Conservation (phyloP, 768 basidiomycete genomes). For the Lyophyllum atratum region DNA sequence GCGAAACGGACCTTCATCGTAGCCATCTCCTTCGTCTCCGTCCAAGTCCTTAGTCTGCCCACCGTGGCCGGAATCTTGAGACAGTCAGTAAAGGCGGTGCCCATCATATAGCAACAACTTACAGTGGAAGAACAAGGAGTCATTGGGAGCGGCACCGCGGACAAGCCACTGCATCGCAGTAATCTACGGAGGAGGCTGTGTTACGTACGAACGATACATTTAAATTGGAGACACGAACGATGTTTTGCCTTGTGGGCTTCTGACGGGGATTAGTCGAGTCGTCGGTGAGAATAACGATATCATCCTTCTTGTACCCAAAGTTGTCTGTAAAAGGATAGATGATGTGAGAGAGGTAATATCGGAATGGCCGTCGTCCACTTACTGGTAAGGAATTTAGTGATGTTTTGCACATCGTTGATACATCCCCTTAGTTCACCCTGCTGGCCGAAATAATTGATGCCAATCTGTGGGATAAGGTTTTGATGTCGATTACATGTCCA, state of each 20-base stretch:
- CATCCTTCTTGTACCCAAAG: constrained; percentile 69
- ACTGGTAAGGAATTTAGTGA: constrained; percentile 77
- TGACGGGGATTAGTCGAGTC: constrained; percentile 61
- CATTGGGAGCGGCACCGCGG: constrained; percentile 71
- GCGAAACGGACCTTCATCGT: constrained; percentile 63
- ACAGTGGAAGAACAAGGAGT: constrained; percentile 93
- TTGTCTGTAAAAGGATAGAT: constrained; percentile 38
- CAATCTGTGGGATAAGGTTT: constrained; percentile 54
- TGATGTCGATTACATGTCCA: not conserved
- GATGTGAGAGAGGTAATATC: too few species aligned
- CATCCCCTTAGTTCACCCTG: constrained; percentile 76
- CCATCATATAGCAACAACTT: constrained; percentile 17
- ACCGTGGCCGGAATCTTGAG: constrained; percentile 87
- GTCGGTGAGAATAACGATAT: constrained; percentile 88
- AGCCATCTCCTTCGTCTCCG: constrained; percentile 85
- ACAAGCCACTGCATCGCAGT: constrained; percentile 95
- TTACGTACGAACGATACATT: constrained; percentile 1
- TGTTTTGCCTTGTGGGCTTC: constrained; percentile 79
- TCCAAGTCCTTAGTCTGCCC: constrained; percentile 84
- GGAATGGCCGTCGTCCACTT: constrained; percentile 22
- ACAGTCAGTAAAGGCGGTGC: not conserved
- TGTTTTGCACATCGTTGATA: constrained; percentile 88
- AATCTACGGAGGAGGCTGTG: constrained; percentile 38
- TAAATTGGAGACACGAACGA: constrained; percentile 44
- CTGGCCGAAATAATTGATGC: constrained; percentile 84